These are phyloP conservation scores for Misopates orontium DNA, from an alignment of 257 asterid genomes.

Conservation along the genomic window DNA sequence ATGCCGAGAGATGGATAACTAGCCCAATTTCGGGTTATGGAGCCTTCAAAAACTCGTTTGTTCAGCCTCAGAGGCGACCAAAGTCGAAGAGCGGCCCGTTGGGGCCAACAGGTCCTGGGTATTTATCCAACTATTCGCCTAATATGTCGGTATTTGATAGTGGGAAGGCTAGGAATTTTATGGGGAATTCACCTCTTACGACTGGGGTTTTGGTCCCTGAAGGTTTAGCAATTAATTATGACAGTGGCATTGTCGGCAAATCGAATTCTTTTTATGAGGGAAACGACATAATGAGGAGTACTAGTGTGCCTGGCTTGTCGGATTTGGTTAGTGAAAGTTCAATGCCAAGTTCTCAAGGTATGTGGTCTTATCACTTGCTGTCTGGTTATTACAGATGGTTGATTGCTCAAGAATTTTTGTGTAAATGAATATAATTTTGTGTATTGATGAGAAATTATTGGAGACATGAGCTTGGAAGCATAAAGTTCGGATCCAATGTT, in stretches of 20 bases:
- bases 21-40: constrained; percentile 73
- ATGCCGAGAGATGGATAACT: constrained; percentile 96
- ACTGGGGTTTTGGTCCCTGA: constrained; percentile 51
- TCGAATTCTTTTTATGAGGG: constrained; percentile 28
- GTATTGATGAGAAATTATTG: neutral
- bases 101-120: constrained; percentile 55
- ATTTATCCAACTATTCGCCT: constrained; percentile 52
- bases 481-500: neutral
- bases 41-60: constrained; percentile 32
- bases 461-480: neutral
- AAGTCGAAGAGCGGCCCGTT: constrained; percentile 93
- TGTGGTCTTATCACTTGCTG: neutral
- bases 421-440: constrained; percentile 4
- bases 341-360: constrained; percentile 47
- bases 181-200: constrained; percentile 49
- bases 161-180: constrained; percentile 33
- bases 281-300: constrained; percentile 29
- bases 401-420: neutral
- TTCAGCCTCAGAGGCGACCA: constrained; percentile 54
- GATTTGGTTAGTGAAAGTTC: constrained; percentile 45
- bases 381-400: neutral
- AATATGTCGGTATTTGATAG: constrained; percentile 29
- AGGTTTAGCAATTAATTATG: constrained; percentile 40
- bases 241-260: constrained; percentile 25
- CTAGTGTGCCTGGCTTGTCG: constrained; percentile 42